Conservation (phyloP, 108 stramenopile species). For the Asterionellopsis glacialis region DNA sequence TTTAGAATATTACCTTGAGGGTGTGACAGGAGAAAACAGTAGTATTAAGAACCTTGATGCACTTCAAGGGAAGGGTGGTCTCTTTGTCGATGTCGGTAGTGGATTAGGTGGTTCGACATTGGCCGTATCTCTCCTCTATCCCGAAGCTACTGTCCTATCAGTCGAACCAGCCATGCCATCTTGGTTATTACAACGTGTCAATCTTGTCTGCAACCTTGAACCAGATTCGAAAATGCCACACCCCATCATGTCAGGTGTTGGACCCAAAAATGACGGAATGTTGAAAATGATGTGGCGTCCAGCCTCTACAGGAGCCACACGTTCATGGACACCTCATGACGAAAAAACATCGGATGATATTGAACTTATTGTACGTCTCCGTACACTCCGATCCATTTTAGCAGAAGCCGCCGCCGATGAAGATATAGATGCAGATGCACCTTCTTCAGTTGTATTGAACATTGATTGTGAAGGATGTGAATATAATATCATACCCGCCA, state of each 20-base stretch:
- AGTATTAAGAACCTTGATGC: slow-evolving; percentile 37
- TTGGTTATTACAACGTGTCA: slow-evolving; percentile 76
- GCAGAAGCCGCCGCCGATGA: slow-evolving; percentile 57
- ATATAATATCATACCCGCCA: slow-evolving; percentile 68
- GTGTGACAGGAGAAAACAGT: slow-evolving; percentile 45
- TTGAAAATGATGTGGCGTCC: slow-evolving; percentile 74
- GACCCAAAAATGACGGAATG: slow-evolving; percentile 62
- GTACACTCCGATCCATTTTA: slow-evolving; percentile 49
- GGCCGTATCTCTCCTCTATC: slow-evolving; percentile 51
- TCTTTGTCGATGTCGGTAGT: slow-evolving; percentile 77
- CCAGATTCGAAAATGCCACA: slow-evolving; percentile 32
- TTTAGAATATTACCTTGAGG: slow-evolving; percentile 42
- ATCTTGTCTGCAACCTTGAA: slow-evolving; percentile 62
- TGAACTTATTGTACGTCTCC: slow-evolving; percentile 58
- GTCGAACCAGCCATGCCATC: slow-evolving; percentile 74
- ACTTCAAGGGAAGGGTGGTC: slow-evolving; percentile 51
- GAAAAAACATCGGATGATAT: slow-evolving; percentile 33
- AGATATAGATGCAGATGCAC: slow-evolving; percentile 30
- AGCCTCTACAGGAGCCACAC: slow-evolving; percentile 52
- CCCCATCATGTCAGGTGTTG: slow-evolving; percentile 59
- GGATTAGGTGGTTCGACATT: slow-evolving; percentile 66
- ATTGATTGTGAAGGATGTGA: slow-evolving; percentile 79
- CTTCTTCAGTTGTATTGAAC: slow-evolving; percentile 39
- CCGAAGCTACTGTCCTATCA: slow-evolving; percentile 60
- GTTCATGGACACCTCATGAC: slow-evolving; percentile 60